Percentiles rank a stretch among this genome's conserved stretches.
Conservation (phyloP, 78 protist species). For the Guillardia theta region DNA sequence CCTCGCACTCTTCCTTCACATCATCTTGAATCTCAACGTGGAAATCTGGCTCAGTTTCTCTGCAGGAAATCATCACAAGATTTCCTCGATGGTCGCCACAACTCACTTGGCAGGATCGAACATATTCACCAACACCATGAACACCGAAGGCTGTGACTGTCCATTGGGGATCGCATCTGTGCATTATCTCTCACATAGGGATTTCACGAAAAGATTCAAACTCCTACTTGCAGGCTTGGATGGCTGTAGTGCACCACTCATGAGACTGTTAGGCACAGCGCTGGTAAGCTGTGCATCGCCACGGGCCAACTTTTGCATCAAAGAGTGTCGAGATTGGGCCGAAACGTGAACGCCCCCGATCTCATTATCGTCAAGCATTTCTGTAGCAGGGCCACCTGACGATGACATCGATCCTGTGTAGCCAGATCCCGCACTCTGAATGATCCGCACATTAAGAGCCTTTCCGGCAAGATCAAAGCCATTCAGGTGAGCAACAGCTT, state of each 20-base stretch:
- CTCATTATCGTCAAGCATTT: background rate
- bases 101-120: slow-evolving; percentile 28
- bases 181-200: too few species aligned
- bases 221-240: too few species aligned
- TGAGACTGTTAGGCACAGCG: too few species aligned
- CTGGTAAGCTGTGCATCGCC: too few species aligned
- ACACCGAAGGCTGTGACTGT: background rate
- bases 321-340: background rate
- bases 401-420: background rate
- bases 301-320: slow-evolving; percentile 15
- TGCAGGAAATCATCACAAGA: background rate
- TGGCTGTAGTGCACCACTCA: too few species aligned
- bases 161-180: background rate
- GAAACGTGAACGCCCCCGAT: background rate
- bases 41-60: background rate
- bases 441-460: background rate
- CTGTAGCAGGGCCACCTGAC: background rate
- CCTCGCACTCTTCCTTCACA: slow-evolving; percentile 24
- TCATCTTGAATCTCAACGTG: slow-evolving; percentile 12
- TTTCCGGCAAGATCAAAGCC: background rate
- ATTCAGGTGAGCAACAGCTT: background rate
- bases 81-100: background rate
- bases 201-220: too few species aligned
- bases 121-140: background rate
- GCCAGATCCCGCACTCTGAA: background rate